Evolutionary conservation across 768 basidiomycete species (phyloP).

Genomic region (Mycena latifolia): DNA sequence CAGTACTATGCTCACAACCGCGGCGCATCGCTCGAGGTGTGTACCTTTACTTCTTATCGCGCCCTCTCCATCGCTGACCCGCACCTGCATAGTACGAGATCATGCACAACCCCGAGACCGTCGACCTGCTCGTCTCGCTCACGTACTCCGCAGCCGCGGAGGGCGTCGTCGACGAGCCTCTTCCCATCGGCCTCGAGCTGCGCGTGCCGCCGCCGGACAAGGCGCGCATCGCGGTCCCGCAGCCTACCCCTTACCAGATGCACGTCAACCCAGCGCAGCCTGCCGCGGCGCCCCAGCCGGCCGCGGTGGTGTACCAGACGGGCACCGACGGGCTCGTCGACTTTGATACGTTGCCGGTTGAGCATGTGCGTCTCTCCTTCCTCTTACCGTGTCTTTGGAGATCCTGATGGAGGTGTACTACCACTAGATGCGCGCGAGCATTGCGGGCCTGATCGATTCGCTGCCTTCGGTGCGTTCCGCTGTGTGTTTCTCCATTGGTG

Average conservation of each 20-base stretch:
- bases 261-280: neutral
- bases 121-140: constrained; percentile 78
- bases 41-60: constrained; percentile 26
- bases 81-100: constrained; percentile 70
- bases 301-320: neutral
- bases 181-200: constrained; percentile 71
- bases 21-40: constrained; percentile 76
- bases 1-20: constrained; percentile 76
- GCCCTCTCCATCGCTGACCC: neutral
- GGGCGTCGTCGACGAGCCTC: constrained; percentile 64
- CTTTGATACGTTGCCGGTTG: constrained; percentile 30
- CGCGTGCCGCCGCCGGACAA: constrained; percentile 58
- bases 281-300: neutral
- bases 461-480: constrained; percentile 48
- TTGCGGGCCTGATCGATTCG: constrained; percentile 30
- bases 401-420: neutral
- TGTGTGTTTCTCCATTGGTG: neutral
- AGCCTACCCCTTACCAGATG: neutral
- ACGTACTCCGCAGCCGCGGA: constrained; percentile 69
- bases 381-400: neutral
- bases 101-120: constrained; percentile 68
- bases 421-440: constrained; percentile 34
- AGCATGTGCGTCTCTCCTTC: constrained; percentile 16
- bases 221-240: constrained; percentile 10
- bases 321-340: constrained; percentile 33